A percentile compares a stretch with the other conserved stretches of the same genome.
phyloP scores from a whole-genome alignment of 495 filamentous ascomycete genomes.

The Baudoinia panamericana region DNA sequence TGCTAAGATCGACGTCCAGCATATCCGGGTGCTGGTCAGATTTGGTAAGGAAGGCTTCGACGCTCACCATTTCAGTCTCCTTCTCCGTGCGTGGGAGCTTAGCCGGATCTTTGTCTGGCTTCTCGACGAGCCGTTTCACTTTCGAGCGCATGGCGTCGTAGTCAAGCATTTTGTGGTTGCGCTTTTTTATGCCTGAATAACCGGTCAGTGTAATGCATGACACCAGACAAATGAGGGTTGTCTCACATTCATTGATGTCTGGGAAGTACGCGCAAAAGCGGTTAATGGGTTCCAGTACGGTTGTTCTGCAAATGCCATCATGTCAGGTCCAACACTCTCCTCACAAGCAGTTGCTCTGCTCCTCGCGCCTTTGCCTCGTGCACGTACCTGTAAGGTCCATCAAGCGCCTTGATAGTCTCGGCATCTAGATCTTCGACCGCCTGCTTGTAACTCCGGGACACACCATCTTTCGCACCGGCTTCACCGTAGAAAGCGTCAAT shows the following conservation, averaged over 20 bases:
- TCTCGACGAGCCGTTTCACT: constrained; percentile 92
- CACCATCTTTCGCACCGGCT: constrained; percentile 83
- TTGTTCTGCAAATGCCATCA: constrained; percentile 52
- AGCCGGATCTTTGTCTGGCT: constrained; percentile 93
- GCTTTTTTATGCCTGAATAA: constrained; percentile 75
- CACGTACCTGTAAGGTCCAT: constrained; percentile 80
- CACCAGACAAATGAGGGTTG: not conserved
- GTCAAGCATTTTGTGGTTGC: constrained; percentile 92
- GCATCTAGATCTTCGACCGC: constrained; percentile 94
- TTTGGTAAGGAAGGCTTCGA: constrained; percentile 3
- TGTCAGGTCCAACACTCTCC: too few relatives aligned
- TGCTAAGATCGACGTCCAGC: constrained; percentile 8
- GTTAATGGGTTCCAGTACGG: constrained; percentile 86
- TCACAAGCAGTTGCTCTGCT: too few relatives aligned
- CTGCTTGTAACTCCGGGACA: constrained; percentile 92
- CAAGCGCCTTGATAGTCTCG: constrained; percentile 93
- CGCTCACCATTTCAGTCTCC: constrained; percentile 61
- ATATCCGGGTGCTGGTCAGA: not conserved
- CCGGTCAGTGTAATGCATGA: constrained; percentile 1
- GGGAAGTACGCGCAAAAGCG: constrained; percentile 98
- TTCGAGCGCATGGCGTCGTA: constrained; percentile 92
- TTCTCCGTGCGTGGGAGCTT: constrained; percentile 91
- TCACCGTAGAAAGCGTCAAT: constrained; percentile 99
- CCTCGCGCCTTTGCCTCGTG: too few relatives aligned
- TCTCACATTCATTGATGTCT: constrained; percentile 89